Evolutionary conservation across 257 asterid genomes (phyloP).

Genomic region (Dorcoceras hygrometricum): DNA sequence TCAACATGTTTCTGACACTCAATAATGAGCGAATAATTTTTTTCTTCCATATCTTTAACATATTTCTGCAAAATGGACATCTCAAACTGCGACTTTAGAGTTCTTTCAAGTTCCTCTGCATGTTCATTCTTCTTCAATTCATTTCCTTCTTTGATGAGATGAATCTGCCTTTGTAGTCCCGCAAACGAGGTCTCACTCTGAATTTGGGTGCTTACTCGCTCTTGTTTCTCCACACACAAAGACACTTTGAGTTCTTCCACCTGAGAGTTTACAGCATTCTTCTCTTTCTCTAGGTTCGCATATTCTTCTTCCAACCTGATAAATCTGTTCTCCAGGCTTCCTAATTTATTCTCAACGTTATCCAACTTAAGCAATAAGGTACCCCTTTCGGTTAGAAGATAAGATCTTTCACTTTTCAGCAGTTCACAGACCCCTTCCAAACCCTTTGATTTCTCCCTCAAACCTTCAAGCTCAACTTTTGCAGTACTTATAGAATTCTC

Average conservation of each 20-base stretch:
- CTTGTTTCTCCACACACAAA: conserved; percentile 43
- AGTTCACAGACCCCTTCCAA: conserved; percentile 45
- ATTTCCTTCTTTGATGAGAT: conserved; percentile 44
- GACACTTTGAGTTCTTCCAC: conserved; percentile 38
- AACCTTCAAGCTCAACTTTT: conserved; percentile 48
- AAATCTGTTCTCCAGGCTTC: conserved; percentile 39
- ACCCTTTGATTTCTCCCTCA: conserved; percentile 54
- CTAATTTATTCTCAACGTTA: conserved; percentile 50
- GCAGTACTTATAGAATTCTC: conserved; percentile 46
- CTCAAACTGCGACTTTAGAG: conserved; percentile 46
- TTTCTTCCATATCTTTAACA: conserved; percentile 53
- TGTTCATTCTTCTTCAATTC: conserved; percentile 37
- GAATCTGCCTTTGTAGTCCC: conserved; percentile 43
- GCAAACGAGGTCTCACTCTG: conserved; percentile 35
- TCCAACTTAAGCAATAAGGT: conserved; percentile 53
- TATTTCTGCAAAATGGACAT: conserved; percentile 46
- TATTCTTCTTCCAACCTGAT: conserved; percentile 45
- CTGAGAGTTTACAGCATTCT: conserved; percentile 34
- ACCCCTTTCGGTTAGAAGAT: conserved; percentile 67
- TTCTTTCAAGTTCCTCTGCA: conserved; percentile 46
- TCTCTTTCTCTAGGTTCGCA: conserved; percentile 42
- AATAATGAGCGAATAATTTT: conserved; percentile 33
- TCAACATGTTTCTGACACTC: conserved; percentile 58
- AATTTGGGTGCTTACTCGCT: conserved; percentile 30
- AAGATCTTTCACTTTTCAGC: conserved; percentile 42